Percentiles rank a stretch among this genome's conserved stretches.
These are phyloP conservation scores for Scheffersomyces quercinus DNA, from an alignment of 1,139 yeast species.

Conservation along the genomic window DNA sequence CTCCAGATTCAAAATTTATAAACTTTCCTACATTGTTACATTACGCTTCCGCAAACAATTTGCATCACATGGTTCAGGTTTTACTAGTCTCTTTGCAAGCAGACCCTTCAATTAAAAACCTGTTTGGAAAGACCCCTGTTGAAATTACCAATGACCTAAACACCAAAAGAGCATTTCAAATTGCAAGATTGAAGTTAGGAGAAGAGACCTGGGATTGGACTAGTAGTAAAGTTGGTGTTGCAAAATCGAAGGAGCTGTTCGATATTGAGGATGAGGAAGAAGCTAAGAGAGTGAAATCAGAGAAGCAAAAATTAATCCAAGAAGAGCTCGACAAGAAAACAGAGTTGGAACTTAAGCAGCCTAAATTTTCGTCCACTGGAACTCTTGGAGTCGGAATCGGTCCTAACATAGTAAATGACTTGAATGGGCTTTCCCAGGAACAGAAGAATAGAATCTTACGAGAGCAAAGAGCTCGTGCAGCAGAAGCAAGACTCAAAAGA, in stretches of 20 bases:
- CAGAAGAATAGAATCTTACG: constrained; percentile 81
- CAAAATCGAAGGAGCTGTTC: constrained; percentile 65
- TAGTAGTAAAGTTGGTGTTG: constrained; percentile 62
- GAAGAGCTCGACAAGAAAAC: constrained; percentile 44
- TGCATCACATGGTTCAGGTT: constrained; percentile 65
- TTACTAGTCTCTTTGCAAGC: constrained; percentile 67
- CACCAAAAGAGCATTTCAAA: constrained; percentile 61
- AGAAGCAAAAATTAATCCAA: constrained; percentile 38
- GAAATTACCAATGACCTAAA: constrained; percentile 52
- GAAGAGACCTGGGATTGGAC: constrained; percentile 72
- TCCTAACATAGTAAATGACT: constrained; percentile 18
- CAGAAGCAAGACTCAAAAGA: constrained; percentile 73
- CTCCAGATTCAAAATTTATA: constrained; percentile 53
- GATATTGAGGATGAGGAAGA: constrained; percentile 40
- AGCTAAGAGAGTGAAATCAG: constrained; percentile 32
- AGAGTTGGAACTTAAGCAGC: constrained; percentile 38
- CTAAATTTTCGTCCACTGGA: constrained; percentile 32
- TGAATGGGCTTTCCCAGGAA: constrained; percentile 52
- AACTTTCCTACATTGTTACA: constrained; percentile 77
- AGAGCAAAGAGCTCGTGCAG: constrained; percentile 95
- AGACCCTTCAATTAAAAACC: constrained; percentile 62
- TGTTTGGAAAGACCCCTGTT: constrained; percentile 61
- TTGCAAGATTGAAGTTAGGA: constrained; percentile 67
- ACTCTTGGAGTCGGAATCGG: constrained; percentile 20
- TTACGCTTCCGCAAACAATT: constrained; percentile 70